Conservation (phyloP, 2,329 filamentous ascomycete species). For the Pseudogymnoascus sp. region DNA sequence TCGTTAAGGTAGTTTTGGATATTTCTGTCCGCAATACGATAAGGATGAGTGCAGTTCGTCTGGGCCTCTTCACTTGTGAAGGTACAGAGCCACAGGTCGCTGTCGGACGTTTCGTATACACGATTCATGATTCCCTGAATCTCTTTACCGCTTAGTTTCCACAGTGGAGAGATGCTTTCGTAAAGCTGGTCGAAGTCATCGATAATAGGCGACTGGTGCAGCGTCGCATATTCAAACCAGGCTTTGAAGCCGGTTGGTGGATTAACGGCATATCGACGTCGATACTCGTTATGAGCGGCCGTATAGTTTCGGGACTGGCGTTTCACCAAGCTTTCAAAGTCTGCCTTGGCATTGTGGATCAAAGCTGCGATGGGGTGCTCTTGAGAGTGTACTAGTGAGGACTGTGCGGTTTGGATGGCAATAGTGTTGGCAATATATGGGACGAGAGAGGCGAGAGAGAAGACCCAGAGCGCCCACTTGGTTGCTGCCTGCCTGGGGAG, state of each 20-base stretch:
- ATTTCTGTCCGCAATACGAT: conserved; percentile 30
- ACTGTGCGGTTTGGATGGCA: background rate
- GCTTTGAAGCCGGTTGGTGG: conserved; percentile 41
- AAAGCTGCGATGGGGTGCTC: conserved; percentile 61
- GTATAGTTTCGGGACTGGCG: conserved; percentile 69
- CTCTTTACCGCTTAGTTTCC: conserved; percentile 32
- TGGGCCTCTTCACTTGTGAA: conserved; percentile 11
- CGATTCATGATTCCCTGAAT: conserved; percentile 11
- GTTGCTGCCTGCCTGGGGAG: conserved; percentile 29
- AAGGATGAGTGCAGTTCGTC: conserved; percentile 30
- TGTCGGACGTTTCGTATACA: background rate
- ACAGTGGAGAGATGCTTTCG: conserved; percentile 35
- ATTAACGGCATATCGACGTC: conserved; percentile 34
- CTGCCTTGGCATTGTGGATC: conserved; percentile 51
- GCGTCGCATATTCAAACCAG: conserved; percentile 39
- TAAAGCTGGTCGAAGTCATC: conserved; percentile 43
- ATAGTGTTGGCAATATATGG: background rate
- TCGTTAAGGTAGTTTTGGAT: conserved; percentile 28
- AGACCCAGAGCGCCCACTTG: conserved; percentile 26
- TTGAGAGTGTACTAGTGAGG: background rate
- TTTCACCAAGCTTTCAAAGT: conserved; percentile 46
- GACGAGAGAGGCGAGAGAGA: conserved; percentile 27
- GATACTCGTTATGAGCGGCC: conserved; percentile 60
- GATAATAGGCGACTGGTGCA: conserved; percentile 38
- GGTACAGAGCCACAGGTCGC: background rate